Base-by-base conservation (phyloP, 2,329 filamentous ascomycete genomes). In the Sporothrix phasma region DNA sequence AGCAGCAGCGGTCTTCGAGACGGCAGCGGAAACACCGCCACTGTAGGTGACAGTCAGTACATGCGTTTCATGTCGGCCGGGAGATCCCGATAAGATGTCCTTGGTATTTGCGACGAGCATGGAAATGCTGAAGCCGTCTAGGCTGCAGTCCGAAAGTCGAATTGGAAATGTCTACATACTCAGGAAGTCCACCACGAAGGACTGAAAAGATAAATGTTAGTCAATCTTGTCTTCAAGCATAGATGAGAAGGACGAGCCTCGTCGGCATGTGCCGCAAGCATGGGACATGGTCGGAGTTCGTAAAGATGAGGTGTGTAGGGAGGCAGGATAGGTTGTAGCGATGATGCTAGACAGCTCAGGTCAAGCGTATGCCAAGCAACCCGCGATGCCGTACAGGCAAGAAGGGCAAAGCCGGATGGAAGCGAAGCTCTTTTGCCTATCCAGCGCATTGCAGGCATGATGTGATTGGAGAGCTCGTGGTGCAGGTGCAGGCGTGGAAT, bases 1-100 rank as follows among this genome's bases (percentile, higher is more conserved):
- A 83, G 94, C 94, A 78, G 94, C 94, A 77, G 94, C 94, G 73
- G 94, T 99, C 92, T 99, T 99, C 79, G 94, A 99, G 88, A 99
- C 92, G 81, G 94, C 94, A 81, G 94, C 94, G 77, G 94, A 97
- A 74, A 99, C 89, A 97, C 94, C 94, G 89, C 94, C 94, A 99
- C 92, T 96, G 74, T 76, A 70, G 75, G 73, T 70, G 66, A 63
- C 10, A 58, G 67, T 69, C 56, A 70, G 68, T 63, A 66, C 10
- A 58, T 13, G n/a, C 11, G 41, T 22, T 19, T 8, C 24, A 45
- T 5, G 22, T 2, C 5, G 15, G 45, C 13, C 31, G 24, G n/a
- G 41, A 26, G 45, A n/a, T 37, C n/a, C 41, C 29, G 26, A 49
- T 24, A 41, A 43, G 19, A 17, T 13, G 22, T 19, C 7, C 19